These are phyloP conservation scores for Fusarium sulawesiense DNA, from an alignment of 2,329 filamentous ascomycete genomes.

Conservation along the genomic window DNA sequence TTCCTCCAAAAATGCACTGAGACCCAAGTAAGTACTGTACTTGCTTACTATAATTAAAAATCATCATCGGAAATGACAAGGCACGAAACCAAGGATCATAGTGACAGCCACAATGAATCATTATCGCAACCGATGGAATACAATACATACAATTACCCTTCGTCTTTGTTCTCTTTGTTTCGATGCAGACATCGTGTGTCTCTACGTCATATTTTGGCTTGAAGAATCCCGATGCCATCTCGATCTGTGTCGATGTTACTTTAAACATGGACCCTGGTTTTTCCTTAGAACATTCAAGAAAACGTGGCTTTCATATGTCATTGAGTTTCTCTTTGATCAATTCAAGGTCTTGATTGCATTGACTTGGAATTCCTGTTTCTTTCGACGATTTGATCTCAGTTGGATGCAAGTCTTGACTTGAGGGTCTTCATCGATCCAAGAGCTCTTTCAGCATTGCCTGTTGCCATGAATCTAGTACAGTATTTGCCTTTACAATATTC, in stretches of 20 bases:
- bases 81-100: background rate
- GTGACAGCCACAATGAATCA: constrained; percentile 25
- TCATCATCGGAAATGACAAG: background rate
- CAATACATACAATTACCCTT: background rate
- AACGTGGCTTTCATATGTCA: background rate
- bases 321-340: background rate
- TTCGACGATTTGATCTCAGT: background rate
- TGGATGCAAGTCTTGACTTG: background rate
- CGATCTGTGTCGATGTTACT: background rate
- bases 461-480: background rate
- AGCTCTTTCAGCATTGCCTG: background rate
- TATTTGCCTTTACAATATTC: background rate
- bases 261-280: background rate
- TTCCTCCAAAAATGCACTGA: background rate
- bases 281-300: constrained; percentile 5
- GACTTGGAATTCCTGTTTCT: background rate
- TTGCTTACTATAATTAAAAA: background rate
- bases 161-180: background rate
- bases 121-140: background rate
- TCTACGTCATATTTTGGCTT: constrained; percentile 15
- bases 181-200: background rate
- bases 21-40: background rate
- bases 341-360: background rate
- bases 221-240: background rate
- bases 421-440: background rate